Evolutionary conservation across 1,139 yeast genomes (phyloP).

Genomic region (Suhomyces terraborum): DNA sequence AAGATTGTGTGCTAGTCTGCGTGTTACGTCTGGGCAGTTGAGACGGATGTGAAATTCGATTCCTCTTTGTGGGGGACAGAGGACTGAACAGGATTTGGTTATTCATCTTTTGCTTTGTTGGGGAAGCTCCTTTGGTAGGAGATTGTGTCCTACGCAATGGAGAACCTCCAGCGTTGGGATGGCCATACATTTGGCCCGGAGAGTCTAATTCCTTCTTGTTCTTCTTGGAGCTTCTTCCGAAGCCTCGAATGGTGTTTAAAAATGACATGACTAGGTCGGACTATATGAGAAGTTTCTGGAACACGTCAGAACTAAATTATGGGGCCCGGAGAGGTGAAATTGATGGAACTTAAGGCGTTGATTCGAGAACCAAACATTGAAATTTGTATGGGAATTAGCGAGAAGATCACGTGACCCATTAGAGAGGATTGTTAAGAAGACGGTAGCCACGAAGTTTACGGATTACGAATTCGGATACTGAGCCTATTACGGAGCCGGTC

Average conservation of each 20-base stretch:
- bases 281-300: not conserved
- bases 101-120: slow-evolving; percentile 32
- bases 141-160: slow-evolving; percentile 43
- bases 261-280: slow-evolving; percentile 38
- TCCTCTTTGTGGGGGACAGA: slow-evolving; percentile 39
- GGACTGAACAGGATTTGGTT: slow-evolving; percentile 27
- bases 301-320: not conserved
- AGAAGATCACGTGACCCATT: not conserved
- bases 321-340: not conserved
- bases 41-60: slow-evolving; percentile 23
- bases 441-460: too few relatives aligned
- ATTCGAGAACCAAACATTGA: not conserved
- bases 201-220: slow-evolving; percentile 45
- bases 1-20: slow-evolving; percentile 12
- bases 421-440: not conserved
- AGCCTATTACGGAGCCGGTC: too few relatives aligned
- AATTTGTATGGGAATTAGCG: not conserved
- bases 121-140: slow-evolving; percentile 37
- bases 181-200: slow-evolving; percentile 37
- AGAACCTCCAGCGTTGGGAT: slow-evolving; percentile 35
- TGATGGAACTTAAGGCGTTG: not conserved
- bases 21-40: slow-evolving; percentile 27
- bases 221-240: slow-evolving; percentile 66
- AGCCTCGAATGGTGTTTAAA: slow-evolving; percentile 54
- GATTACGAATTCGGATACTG: too few relatives aligned